Percentiles rank a stretch among this genome's conserved stretches.
phyloP scores from a whole-genome alignment of 805 yeast genomes.

The Saturnispora gosingensis region DNA sequence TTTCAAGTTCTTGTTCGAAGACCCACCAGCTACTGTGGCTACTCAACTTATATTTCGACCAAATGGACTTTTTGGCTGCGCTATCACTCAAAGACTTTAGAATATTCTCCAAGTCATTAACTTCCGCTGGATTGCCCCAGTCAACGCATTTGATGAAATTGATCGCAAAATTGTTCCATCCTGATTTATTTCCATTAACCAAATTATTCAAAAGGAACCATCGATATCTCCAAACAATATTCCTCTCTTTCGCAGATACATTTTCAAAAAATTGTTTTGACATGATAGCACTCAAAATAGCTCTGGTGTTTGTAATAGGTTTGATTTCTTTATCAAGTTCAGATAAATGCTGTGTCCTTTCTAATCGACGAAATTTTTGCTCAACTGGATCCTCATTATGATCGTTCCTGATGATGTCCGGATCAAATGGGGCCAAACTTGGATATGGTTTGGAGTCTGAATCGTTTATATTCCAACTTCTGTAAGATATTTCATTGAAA shows the following conservation, averaged over 20 bases:
- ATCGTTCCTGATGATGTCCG: slow-evolving; percentile 43
- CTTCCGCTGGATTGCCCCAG: slow-evolving; percentile 79
- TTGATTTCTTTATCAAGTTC: slow-evolving; percentile 76
- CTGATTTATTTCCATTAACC: slow-evolving; percentile 25
- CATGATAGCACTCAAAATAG: slow-evolving; percentile 59
- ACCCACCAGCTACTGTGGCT: slow-evolving; percentile 16
- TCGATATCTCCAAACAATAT: slow-evolving; percentile 83
- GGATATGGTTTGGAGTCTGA: neutral
- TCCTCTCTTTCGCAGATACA: slow-evolving; percentile 73
- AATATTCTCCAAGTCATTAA: slow-evolving; percentile 54
- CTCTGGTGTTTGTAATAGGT: slow-evolving; percentile 78
- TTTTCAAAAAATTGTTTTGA: slow-evolving; percentile 77
- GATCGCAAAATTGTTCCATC: slow-evolving; percentile 29
- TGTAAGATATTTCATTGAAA: slow-evolving; percentile 20
- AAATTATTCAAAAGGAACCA: slow-evolving; percentile 62
- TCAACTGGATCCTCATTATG: slow-evolving; percentile 72
- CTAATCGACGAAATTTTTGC: slow-evolving; percentile 72
- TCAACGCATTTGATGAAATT: slow-evolving; percentile 82
- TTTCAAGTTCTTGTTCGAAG: slow-evolving; percentile 27
- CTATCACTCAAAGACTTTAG: slow-evolving; percentile 22
- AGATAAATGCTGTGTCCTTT: slow-evolving; percentile 71
- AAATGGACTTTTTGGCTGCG: slow-evolving; percentile 2
- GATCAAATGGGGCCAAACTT: slow-evolving; percentile 44
- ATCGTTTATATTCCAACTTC: slow-evolving; percentile 13
- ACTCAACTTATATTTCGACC: neutral